phyloP scores from a whole-genome alignment of 768 basidiomycete species.

The Kwoniella sp. region DNA sequence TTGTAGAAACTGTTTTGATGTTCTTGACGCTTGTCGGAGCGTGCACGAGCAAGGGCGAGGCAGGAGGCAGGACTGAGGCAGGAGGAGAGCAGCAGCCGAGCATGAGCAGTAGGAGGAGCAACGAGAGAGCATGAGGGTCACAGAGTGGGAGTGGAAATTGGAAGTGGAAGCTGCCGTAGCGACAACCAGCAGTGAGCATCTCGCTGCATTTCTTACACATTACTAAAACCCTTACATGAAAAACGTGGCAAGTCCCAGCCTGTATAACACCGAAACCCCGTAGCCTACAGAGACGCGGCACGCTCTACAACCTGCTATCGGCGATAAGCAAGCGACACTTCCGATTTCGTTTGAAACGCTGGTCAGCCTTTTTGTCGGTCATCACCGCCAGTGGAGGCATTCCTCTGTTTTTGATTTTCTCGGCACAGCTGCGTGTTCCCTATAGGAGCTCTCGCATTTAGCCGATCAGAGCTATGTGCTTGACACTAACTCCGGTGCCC shows the following conservation, averaged over 20 bases:
- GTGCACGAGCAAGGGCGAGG: constrained; percentile 9
- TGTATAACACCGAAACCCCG: neutral
- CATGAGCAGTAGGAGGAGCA: constrained; percentile 1
- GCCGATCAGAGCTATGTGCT: too few relatives aligned
- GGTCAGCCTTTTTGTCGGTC: neutral
- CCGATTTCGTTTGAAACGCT: neutral
- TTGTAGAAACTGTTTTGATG: neutral
- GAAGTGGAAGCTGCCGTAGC: neutral
- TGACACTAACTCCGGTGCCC: constrained; percentile 6
- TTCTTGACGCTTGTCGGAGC: neutral
- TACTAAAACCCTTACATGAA: neutral
- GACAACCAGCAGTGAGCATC: too few relatives aligned
- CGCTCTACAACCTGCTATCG: neutral
- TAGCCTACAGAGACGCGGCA: neutral
- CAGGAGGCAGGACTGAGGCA: neutral
- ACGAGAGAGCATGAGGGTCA: neutral
- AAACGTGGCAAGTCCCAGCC: neutral
- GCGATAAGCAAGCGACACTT: constrained; percentile 12
- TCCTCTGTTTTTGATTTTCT: neutral
- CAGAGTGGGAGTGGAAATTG: too few relatives aligned
- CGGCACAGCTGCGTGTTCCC: neutral
- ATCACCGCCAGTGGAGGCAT: neutral
- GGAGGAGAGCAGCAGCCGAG: neutral
- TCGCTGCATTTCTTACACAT: too few relatives aligned
- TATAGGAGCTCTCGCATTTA: neutral